Conservation (phyloP, 306 rosid genomes). For the Sicyos edulis region DNA sequence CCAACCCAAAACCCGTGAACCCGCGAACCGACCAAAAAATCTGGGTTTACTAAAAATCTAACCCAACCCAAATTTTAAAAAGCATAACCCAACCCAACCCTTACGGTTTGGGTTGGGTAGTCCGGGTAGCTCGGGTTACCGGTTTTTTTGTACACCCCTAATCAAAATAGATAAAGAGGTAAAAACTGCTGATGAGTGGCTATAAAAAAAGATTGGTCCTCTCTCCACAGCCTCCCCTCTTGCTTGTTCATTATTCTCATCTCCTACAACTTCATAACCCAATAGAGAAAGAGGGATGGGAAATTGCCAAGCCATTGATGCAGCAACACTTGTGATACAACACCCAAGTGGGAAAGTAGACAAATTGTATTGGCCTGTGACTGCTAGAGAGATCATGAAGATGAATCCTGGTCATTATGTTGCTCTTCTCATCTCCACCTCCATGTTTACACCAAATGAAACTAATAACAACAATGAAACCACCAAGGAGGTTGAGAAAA, state of each 20-base stretch:
- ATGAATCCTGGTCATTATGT: constrained; percentile 86
- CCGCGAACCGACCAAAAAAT: too few species aligned
- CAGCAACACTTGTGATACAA: constrained; percentile 80
- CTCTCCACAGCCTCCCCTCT: constrained; percentile 18
- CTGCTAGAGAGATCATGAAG: constrained; percentile 82
- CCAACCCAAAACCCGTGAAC: too few species aligned
- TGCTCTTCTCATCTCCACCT: constrained; percentile 88
- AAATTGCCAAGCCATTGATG: constrained; percentile 91
- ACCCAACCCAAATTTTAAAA: too few species aligned
- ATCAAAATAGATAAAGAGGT: constrained; percentile 18
- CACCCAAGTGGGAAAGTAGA: constrained; percentile 87
- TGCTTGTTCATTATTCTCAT: constrained; percentile 19
- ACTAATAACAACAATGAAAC: constrained; percentile 19
- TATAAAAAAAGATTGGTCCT: constrained; percentile 22
- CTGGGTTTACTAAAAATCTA: too few species aligned
- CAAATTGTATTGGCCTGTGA: constrained; percentile 64
- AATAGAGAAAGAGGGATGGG: constrained; percentile 51
- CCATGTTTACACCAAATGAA: constrained; percentile 48
- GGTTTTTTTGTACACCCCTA: too few species aligned
- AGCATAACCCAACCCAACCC: too few species aligned
- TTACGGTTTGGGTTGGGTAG: too few species aligned
- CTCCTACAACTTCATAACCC: constrained; percentile 9
- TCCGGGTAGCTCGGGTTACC: too few species aligned
- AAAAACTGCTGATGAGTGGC: constrained; percentile 21
- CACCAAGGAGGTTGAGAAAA: neutral